Conservation (phyloP, 148 eudicot genomes). For the Arbutus unedo region DNA sequence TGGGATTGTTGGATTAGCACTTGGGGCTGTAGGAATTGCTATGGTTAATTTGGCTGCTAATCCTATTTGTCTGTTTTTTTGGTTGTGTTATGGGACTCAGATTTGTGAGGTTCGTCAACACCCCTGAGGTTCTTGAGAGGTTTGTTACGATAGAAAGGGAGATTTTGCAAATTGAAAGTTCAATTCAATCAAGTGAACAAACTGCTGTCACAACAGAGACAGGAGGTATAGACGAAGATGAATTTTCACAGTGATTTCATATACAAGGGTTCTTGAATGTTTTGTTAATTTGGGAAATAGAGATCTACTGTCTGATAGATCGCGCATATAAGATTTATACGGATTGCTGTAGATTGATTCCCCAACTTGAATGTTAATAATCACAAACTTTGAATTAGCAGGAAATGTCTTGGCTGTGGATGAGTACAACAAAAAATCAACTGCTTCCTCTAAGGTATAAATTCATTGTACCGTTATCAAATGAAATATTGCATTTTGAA, state of each 20-base stretch:
- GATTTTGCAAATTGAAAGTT: slow-evolving; percentile 63
- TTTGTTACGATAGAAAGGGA: slow-evolving; percentile 71
- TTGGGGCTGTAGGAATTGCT: no score
- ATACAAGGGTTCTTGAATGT: not conserved
- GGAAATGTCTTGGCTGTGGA: slow-evolving; percentile 32
- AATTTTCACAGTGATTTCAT: not conserved
- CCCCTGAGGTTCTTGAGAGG: slow-evolving; percentile 82
- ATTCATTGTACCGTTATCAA: not conserved
- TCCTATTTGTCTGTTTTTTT: not conserved
- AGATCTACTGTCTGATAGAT: not conserved
- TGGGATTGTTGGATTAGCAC: not conserved
- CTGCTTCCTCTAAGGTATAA: slow-evolving; percentile 44
- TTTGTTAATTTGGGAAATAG: not conserved
- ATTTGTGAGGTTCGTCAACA: slow-evolving; percentile 79
- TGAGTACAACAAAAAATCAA: slow-evolving; percentile 30
- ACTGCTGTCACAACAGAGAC: slow-evolving; percentile 30
- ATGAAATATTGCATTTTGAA: not conserved
- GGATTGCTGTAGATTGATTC: not conserved
- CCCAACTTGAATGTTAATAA: not conserved
- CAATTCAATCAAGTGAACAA: slow-evolving; percentile 53
- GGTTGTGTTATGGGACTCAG: slow-evolving; percentile 30
- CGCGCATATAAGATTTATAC: not conserved
- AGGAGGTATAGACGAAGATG: slow-evolving; percentile 34
- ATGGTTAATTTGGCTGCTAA: slow-evolving; percentile 4
- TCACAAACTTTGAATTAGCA: slow-evolving; percentile 21